A percentile compares a stretch with the other conserved stretches of the same genome.
Conservation (phyloP, 257 asterid species). For the Euphrasia confusa region DNA sequence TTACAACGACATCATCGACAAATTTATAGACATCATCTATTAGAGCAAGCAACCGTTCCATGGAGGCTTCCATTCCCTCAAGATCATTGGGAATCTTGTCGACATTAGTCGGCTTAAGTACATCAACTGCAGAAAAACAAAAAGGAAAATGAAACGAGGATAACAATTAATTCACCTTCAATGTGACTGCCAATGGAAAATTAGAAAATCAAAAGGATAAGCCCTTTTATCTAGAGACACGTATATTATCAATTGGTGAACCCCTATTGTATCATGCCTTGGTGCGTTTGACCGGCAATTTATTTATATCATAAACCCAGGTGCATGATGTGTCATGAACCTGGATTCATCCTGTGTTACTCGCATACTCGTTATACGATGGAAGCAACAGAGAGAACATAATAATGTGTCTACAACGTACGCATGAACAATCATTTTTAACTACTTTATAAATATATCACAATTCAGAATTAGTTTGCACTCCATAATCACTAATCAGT, state of each 20-base stretch:
- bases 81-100: slow-evolving; percentile 89
- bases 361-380: no score
- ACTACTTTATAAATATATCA: neutral
- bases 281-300: no score
- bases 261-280: no score
- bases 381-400: neutral
- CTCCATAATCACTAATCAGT: slow-evolving; percentile 8
- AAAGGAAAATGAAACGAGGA: neutral
- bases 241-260: no score
- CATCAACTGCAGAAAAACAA: slow-evolving; percentile 54
- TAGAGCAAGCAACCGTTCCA: slow-evolving; percentile 77
- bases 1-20: slow-evolving; percentile 93
- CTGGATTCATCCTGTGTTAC: no score
- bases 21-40: slow-evolving; percentile 78
- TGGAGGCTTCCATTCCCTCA: slow-evolving; percentile 95
- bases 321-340: no score
- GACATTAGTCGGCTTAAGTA: slow-evolving; percentile 70
- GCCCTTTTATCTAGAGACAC: no score
- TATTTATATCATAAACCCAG: no score
- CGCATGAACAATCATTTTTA: neutral
- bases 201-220: no score
- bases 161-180: no score
- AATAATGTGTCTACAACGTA: neutral
- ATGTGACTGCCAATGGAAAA: no score
- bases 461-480: neutral